Conservation (phyloP, 495 filamentous ascomycete genomes). For the Trichoderma reesei region DNA sequence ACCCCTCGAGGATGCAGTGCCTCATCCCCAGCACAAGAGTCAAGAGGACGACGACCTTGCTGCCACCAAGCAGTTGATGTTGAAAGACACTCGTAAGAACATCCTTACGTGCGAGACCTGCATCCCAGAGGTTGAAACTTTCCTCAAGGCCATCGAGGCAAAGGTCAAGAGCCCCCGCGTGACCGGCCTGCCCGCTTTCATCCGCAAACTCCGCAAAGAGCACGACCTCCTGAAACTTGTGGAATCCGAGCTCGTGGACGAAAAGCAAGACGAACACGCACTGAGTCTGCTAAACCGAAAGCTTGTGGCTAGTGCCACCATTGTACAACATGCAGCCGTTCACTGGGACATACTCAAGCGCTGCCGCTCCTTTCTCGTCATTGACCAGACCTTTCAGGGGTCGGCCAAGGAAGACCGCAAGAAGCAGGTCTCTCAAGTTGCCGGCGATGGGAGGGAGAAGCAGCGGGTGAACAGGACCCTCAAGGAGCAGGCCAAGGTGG, state of each 20-base stretch:
- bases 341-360: conserved; percentile 5
- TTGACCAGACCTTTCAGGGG: conserved; percentile 1
- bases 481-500: conserved; percentile 4
- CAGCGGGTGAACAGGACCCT: not conserved
- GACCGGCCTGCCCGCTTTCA: not conserved
- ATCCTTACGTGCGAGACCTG: not conserved
- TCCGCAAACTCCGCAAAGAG: not conserved
- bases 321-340: not conserved
- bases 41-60: not conserved
- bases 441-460: not conserved
- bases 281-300: not conserved
- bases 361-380: conserved; percentile 1
- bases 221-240: not conserved
- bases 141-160: not conserved
- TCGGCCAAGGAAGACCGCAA: not conserved
- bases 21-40: not conserved
- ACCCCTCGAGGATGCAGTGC: not conserved
- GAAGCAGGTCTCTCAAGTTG: not conserved
- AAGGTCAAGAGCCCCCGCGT: not conserved
- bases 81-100: not conserved
- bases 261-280: not conserved
- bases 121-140: not conserved
- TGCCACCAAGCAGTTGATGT: not conserved
- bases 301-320: not conserved
- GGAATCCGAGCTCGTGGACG: not conserved